A percentile compares a stretch with the other conserved stretches of the same genome.
Evolutionary conservation across 768 basidiomycete genomes (phyloP).

Genomic region (Lyophyllum atratum): DNA sequence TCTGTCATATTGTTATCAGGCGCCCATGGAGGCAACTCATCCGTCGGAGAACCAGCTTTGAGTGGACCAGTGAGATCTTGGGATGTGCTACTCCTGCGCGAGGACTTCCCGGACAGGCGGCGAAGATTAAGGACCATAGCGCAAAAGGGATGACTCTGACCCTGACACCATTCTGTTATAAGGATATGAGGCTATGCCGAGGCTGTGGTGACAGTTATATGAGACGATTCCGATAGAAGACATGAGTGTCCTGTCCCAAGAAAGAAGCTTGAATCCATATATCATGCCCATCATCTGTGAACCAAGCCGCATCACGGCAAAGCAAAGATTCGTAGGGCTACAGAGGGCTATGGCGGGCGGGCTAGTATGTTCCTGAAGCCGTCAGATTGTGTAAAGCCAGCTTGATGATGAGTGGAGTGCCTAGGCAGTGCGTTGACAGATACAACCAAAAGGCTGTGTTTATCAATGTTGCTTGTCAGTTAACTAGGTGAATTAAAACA

Average conservation of each 20-base stretch:
- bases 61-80: background rate
- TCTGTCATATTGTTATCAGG: background rate
- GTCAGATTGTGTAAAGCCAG: too few relatives aligned
- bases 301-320: too few relatives aligned
- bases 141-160: background rate
- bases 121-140: slow-evolving; percentile 8
- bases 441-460: too few relatives aligned
- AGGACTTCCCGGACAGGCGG: slow-evolving; percentile 3
- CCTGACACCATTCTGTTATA: background rate
- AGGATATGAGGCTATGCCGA: background rate
- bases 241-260: background rate
- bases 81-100: background rate
- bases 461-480: too few relatives aligned
- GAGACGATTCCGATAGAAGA: background rate
- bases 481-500: too few relatives aligned
- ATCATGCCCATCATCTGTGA: too few relatives aligned
- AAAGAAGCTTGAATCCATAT: background rate
- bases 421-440: too few relatives aligned
- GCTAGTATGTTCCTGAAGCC: too few relatives aligned
- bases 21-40: background rate
- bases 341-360: too few relatives aligned
- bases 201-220: background rate
- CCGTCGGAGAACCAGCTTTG: background rate
- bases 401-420: too few relatives aligned
- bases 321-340: too few relatives aligned